Base-by-base conservation (phyloP, 1,284 basidiomycete species). In the Porodaedalea pini region DNA sequence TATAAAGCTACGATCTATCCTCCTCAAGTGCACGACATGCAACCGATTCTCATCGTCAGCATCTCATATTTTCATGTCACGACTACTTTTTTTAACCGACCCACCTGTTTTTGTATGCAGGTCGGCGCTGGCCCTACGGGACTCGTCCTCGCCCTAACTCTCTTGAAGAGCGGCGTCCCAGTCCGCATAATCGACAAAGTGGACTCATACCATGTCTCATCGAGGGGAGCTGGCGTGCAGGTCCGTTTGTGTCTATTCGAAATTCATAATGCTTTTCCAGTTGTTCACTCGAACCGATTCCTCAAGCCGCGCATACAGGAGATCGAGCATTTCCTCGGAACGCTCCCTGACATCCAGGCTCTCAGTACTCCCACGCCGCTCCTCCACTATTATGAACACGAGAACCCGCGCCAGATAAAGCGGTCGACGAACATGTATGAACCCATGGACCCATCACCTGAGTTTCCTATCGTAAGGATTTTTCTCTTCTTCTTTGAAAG, bases 161-260 rank as follows among this genome's bases (percentile, higher is more conserved):
- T 61, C 4, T 37, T 61, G 41, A 61, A 57, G 45, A 61, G 41
- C 37, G 45, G 47, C 13, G 47, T 61, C 13, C 55, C 51, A 13
- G 45, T 61, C 27, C 50, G 56, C 17, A 61, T 61, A 13, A 29
- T 61, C 17, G 59, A 61, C 34, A 61, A 61, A 45, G 54, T 51
- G n/a, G n/a, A 19, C 56, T 17, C 7, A 25, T 34, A 57, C 29
- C 41, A 48, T 40, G 50, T 43, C 0, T 27, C 27, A 8, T 52
- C 50, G 17, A 44, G 56, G n/a, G 56, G 56, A 8, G 41, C 55
- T 15, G 55, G 48, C 17, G 29, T 57, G 8, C 41, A 32, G 47
- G 55, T 44, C n/a, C 21, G 27, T 31, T 29, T 27, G 36, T 37
- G 4, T 32, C 29, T 19, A 48, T 25, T 25, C 10, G n/a, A 15